Conservation (phyloP, 148 eudicot genomes). For the Rhododendron ferrugineum region DNA sequence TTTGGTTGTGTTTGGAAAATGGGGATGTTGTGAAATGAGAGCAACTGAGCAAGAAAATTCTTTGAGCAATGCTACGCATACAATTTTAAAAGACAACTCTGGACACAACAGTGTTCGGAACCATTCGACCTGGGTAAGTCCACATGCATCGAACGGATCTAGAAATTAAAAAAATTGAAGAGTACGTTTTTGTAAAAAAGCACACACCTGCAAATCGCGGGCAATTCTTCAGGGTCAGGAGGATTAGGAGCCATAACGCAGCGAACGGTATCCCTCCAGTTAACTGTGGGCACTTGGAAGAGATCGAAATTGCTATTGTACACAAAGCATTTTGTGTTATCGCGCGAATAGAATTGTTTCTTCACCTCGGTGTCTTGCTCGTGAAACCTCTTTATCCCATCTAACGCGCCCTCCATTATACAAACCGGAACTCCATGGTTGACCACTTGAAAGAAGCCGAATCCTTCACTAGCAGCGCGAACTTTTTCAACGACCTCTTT, state of each 20-base stretch:
- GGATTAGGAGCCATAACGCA: constrained; percentile 19
- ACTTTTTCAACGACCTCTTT: constrained; percentile 6
- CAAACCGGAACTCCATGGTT: constrained; percentile 23
- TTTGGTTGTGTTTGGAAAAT: no score
- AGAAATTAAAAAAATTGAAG: no score
- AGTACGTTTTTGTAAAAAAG: no score
- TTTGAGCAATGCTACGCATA: no score
- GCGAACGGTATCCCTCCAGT: constrained; percentile 15
- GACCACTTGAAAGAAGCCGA: constrained; percentile 37
- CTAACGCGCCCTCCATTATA: constrained; percentile 8
- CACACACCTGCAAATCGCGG: background rate
- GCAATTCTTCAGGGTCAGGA: constrained; percentile 7
- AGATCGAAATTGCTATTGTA: constrained; percentile 14
- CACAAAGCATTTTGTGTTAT: background rate
- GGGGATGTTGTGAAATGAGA: no score
- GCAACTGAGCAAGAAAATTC: no score
- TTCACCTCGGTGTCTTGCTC: constrained; percentile 10
- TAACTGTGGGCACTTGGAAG: background rate
- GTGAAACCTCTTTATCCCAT: constrained; percentile 13
- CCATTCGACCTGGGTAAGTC: no score
- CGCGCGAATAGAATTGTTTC: constrained; percentile 13
- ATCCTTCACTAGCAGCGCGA: constrained; percentile 10
- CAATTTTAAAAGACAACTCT: no score
- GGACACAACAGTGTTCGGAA: no score
- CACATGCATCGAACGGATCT: no score